These are phyloP conservation scores for Rosa multiflora DNA, from an alignment of 306 rosid genomes.

Conservation along the genomic window DNA sequence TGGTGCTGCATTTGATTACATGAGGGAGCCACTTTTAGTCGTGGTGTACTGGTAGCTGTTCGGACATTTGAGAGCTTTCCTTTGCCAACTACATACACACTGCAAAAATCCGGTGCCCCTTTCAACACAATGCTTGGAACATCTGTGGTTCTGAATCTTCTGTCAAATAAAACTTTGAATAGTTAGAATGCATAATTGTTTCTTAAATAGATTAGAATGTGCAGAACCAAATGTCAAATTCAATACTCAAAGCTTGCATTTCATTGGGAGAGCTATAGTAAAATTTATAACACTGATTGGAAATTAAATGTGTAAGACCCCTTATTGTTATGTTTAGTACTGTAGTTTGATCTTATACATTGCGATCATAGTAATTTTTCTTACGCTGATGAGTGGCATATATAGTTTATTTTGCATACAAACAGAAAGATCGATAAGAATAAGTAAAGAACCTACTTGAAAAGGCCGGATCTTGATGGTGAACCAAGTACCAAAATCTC, in stretches of 20 bases:
- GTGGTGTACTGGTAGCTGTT: no score
- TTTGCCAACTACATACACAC: no score
- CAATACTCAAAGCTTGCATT: no score
- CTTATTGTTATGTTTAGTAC: background rate
- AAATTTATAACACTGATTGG: no score
- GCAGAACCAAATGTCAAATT: background rate
- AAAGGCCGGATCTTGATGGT: slow-evolving; percentile 54
- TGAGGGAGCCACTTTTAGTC: no score
- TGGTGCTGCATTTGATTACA: no score
- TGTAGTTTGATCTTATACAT: background rate
- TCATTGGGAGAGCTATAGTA: background rate
- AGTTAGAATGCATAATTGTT: background rate
- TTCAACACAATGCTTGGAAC: slow-evolving; percentile 54
- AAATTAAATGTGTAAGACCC: background rate
- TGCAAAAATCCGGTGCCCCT: slow-evolving; percentile 61
- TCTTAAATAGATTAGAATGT: background rate
- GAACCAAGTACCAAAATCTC: slow-evolving; percentile 72
- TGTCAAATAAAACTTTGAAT: slow-evolving; percentile 8
- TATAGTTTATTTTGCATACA: background rate
- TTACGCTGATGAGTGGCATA: background rate
- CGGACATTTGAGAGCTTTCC: no score
- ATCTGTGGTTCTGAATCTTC: slow-evolving; percentile 58
- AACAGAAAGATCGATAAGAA: background rate
- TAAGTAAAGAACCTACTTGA: slow-evolving; percentile 34
- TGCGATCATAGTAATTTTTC: background rate